These are phyloP conservation scores for Cutaneotrichosporon sp. DNA, from an alignment of 1,284 basidiomycete species.

Conservation along the genomic window DNA sequence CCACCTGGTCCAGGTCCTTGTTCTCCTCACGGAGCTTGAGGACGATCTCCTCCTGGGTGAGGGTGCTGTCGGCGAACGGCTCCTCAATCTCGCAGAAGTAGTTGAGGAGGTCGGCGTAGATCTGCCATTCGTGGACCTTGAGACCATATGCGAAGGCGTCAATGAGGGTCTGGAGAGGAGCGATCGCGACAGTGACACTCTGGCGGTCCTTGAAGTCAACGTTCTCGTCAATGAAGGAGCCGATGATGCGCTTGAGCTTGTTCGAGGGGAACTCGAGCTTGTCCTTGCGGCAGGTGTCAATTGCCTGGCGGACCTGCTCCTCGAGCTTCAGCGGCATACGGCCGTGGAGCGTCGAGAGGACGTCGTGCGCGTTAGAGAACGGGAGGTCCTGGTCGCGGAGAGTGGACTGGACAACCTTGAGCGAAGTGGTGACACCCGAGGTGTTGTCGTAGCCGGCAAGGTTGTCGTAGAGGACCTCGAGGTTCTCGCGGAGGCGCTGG, in stretches of 20 bases:
- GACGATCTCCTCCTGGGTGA: conserved; percentile 85
- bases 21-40: conserved; percentile 85
- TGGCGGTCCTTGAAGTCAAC: conserved; percentile 74
- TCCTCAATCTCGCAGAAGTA: conserved; percentile 70
- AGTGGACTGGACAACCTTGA: conserved; percentile 47
- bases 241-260: conserved; percentile 59
- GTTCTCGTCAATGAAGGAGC: conserved; percentile 79
- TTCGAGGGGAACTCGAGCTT: conserved; percentile 80
- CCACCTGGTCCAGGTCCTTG: conserved; percentile 90
- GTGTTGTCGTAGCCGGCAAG: conserved; percentile 94
- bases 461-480: conserved; percentile 83
- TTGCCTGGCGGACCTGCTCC: conserved; percentile 73
- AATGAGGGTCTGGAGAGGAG: conserved; percentile 71
- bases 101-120: conserved; percentile 51
- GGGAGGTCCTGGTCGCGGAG: conserved; percentile 78
- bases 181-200: conserved; percentile 72
- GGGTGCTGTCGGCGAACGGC: conserved; percentile 73
- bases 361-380: conserved; percentile 78
- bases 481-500: conserved; percentile 76
- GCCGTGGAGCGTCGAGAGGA: conserved; percentile 85
- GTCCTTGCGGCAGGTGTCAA: conserved; percentile 73
- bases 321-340: conserved; percentile 92
- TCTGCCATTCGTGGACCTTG: conserved; percentile 76
- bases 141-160: conserved; percentile 80
- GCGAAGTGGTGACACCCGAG: conserved; percentile 44